These are phyloP conservation scores for Oropetium thomaeum DNA, from an alignment of 176 grass and related monocot species.

Conservation along the genomic window DNA sequence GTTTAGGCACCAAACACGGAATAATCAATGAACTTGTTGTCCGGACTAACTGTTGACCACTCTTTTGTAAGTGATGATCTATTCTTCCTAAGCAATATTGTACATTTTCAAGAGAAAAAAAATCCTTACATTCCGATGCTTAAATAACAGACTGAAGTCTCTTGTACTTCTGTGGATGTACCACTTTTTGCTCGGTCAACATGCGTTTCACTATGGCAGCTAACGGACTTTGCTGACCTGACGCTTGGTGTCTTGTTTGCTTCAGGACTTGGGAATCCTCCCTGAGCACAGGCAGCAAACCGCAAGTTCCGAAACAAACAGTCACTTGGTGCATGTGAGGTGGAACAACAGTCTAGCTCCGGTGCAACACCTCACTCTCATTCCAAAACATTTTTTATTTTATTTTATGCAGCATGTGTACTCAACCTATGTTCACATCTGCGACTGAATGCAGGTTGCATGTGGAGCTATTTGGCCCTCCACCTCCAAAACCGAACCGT, in stretches of 20 bases:
- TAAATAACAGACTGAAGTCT: neutral
- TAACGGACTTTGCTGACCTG: neutral
- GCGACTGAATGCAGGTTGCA: neutral
- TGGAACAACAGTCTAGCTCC: neutral
- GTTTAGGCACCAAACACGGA: neutral
- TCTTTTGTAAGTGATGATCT: neutral
- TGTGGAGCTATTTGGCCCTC: neutral
- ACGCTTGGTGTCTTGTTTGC: too few species aligned
- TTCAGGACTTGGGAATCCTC: neutral
- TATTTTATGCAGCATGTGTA: neutral
- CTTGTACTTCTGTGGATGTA: neutral
- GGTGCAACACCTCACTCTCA: neutral
- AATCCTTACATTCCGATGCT: neutral
- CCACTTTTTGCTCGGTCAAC: neutral
- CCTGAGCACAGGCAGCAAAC: too few species aligned
- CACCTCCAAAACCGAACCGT: neutral
- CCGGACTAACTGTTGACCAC: neutral
- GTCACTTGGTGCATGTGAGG: neutral
- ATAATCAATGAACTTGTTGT: neutral
- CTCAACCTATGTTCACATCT: neutral
- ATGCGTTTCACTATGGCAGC: neutral
- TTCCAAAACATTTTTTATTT: neutral
- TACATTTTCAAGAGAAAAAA: neutral
- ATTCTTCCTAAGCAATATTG: neutral
- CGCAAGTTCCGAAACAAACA: too few species aligned